Conservation (phyloP, 805 yeast genomes). For the Spathaspora gorwiae region DNA sequence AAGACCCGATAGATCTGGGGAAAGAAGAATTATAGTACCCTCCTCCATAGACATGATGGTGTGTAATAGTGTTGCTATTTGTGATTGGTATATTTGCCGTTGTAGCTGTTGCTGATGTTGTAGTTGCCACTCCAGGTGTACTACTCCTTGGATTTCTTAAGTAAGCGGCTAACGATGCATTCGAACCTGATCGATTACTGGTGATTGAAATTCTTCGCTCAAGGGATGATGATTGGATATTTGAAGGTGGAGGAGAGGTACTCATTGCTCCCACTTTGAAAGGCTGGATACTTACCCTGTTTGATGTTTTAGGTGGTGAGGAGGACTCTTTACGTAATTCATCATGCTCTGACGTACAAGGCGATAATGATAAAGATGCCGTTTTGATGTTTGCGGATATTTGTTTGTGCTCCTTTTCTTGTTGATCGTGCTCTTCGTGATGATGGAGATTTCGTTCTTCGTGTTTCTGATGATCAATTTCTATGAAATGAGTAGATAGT, state of each 20-base stretch:
- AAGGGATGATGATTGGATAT: constrained; percentile 18
- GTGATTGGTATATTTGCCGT: constrained; percentile 20
- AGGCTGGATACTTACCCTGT: constrained; percentile 40
- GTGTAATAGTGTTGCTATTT: constrained; percentile 4
- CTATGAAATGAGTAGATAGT: constrained; percentile 52
- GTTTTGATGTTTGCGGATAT: background rate
- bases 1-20: constrained; percentile 36
- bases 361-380: constrained; percentile 21
- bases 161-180: constrained; percentile 51
- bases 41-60: constrained; percentile 1
- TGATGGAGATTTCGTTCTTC: constrained; percentile 1
- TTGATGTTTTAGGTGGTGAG: constrained; percentile 9
- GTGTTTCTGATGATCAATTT: constrained; percentile 32
- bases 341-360: constrained; percentile 15
- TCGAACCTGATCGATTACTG: constrained; percentile 44
- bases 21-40: constrained; percentile 13
- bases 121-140: constrained; percentile 31
- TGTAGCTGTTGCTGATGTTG: constrained; percentile 13
- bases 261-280: constrained; percentile 61
- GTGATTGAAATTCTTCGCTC: constrained; percentile 41
- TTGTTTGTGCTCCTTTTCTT: background rate
- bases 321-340: constrained; percentile 2
- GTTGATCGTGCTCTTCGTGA: background rate
- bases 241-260: constrained; percentile 33
- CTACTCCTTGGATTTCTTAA: constrained; percentile 47